A percentile compares a stretch with the other conserved stretches of the same genome.
phyloP scores from a whole-genome alignment of 108 stramenopile species.

The Pseudonitzschia multistriata region DNA sequence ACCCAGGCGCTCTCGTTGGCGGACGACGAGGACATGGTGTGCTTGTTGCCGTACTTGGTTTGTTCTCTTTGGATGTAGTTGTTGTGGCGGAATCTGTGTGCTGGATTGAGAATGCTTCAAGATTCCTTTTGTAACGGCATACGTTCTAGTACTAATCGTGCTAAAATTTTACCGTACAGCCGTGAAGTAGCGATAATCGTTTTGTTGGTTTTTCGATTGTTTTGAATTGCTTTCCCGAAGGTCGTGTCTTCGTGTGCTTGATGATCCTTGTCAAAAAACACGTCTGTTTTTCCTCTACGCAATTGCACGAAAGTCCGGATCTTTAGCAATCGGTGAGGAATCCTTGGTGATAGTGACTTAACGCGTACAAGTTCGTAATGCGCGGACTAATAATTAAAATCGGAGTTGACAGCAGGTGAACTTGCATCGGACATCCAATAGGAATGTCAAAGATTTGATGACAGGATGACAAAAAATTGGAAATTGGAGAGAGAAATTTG shows the following conservation, averaged over 20 bases:
- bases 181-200: too few species aligned
- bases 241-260: not conserved
- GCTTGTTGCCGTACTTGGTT: not conserved
- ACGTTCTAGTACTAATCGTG: too few species aligned
- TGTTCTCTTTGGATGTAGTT: not conserved
- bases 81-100: not conserved
- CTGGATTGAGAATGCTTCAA: too few species aligned
- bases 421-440: constrained; percentile 3
- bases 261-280: not conserved
- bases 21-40: not conserved
- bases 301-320: not conserved
- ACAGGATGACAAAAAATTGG: not conserved
- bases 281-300: not conserved
- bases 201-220: not conserved
- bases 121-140: too few species aligned
- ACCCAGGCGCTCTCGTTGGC: not conserved
- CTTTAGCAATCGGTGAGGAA: not conserved
- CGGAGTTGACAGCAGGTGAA: constrained; percentile 3
- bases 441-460: not conserved
- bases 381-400: too few species aligned
- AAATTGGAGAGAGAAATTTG: not conserved
- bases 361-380: too few species aligned
- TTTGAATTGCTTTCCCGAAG: not conserved
- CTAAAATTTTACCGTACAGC: too few species aligned
- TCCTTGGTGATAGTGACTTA: not conserved